Conservation (phyloP, 2,329 filamentous ascomycete genomes). For the Ascochyta viciae-villosae region DNA sequence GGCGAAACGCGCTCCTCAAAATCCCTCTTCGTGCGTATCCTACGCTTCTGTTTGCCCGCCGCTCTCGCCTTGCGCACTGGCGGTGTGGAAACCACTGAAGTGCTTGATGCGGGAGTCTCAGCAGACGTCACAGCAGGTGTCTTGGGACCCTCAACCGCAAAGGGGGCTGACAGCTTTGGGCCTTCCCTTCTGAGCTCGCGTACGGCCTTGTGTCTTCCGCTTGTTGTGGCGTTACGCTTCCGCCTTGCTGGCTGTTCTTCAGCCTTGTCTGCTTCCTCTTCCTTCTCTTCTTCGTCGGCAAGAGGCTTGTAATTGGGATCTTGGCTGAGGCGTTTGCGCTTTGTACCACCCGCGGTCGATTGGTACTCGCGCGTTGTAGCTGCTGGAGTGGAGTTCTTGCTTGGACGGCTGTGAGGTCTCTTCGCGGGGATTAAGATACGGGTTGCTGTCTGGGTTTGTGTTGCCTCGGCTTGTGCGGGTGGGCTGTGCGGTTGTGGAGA, state of each 20-base stretch:
- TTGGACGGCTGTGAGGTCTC: neutral
- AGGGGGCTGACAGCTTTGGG: neutral
- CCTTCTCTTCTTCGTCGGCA: neutral
- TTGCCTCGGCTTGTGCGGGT: neutral
- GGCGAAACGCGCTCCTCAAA: slow-evolving; percentile 3
- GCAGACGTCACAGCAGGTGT: neutral
- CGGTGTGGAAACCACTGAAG: slow-evolving; percentile 2
- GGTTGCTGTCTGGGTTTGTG: neutral
- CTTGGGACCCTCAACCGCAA: neutral
- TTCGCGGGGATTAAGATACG: neutral
- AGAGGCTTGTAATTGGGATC: neutral
- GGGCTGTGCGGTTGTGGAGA: neutral
- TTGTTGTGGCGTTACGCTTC: neutral
- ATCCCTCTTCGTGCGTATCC: slow-evolving; percentile 1
- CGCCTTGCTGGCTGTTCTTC: neutral
- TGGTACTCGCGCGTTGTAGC: neutral
- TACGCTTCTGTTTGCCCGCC: slow-evolving; percentile 3
- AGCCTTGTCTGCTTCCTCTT: neutral
- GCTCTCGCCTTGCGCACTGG: neutral
- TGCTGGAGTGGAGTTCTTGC: neutral
- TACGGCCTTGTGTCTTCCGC: neutral
- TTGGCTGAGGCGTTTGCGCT: slow-evolving; percentile 3
- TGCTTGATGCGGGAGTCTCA: neutral
- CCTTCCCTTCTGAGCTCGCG: neutral
- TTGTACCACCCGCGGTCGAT: neutral